These are phyloP conservation scores for Hevea brasiliensis DNA, from an alignment of 345 rosid genomes.

Conservation along the genomic window DNA sequence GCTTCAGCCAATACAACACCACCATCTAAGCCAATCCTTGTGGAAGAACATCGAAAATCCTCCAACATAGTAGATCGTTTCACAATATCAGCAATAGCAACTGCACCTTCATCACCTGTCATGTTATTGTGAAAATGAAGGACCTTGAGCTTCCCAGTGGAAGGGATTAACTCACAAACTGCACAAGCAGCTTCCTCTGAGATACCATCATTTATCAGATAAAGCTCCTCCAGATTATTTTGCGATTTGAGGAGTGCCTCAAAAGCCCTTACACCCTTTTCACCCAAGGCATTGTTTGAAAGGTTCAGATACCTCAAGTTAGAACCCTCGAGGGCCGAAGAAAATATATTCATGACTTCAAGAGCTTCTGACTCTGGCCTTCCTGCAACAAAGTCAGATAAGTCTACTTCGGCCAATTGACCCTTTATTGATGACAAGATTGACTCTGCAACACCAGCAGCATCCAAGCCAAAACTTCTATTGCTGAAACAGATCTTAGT, in stretches of 20 bases:
- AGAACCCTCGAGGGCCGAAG: slow-evolving; percentile 72
- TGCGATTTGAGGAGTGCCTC: slow-evolving; percentile 67
- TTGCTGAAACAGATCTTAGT: slow-evolving; percentile 88
- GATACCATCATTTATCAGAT: slow-evolving; percentile 85
- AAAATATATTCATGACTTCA: slow-evolving; percentile 77
- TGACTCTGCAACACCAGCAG: slow-evolving; percentile 74
- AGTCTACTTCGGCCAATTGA: slow-evolving; percentile 79
- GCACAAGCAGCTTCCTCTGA: slow-evolving; percentile 92
- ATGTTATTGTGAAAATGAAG: slow-evolving; percentile 92
- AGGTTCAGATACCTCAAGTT: slow-evolving; percentile 66
- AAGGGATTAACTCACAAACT: slow-evolving; percentile 73
- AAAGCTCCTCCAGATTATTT: slow-evolving; percentile 71
- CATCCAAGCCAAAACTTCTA: slow-evolving; percentile 82
- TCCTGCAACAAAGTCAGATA: slow-evolving; percentile 91
- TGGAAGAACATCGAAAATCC: slow-evolving; percentile 85
- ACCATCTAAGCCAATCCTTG: slow-evolving; percentile 78
- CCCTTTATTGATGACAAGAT: slow-evolving; percentile 63
- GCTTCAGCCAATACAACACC: slow-evolving; percentile 76
- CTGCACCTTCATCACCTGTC: slow-evolving; percentile 93
- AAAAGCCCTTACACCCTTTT: slow-evolving; percentile 90
- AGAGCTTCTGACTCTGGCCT: slow-evolving; percentile 89
- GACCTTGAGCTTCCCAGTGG: slow-evolving; percentile 70
- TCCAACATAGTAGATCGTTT: slow-evolving; percentile 59
- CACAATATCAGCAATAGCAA: slow-evolving; percentile 75
- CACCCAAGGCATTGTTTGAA: slow-evolving; percentile 89